Evolutionary conservation across 108 stramenopile genomes (phyloP).

Genomic region (Cyclostephanos tholiformis): DNA sequence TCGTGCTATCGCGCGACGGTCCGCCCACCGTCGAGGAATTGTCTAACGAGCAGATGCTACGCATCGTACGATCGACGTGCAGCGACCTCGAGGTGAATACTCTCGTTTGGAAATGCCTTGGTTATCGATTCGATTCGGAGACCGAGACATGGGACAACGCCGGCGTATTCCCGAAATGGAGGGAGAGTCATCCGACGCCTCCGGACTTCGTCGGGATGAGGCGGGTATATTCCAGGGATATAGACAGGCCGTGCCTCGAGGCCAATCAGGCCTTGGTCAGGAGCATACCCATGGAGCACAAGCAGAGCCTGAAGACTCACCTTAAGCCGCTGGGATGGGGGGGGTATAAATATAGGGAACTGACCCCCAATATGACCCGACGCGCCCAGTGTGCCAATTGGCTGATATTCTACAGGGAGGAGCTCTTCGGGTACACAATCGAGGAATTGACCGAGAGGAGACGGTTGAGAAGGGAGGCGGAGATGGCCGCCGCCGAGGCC

Average conservation of each 20-base stretch:
- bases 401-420: constrained; percentile 86
- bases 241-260: constrained; percentile 76
- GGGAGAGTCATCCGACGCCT: constrained; percentile 82
- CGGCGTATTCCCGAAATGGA: constrained; percentile 91
- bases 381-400: constrained; percentile 94
- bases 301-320: constrained; percentile 76
- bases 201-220: constrained; percentile 94
- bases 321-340: constrained; percentile 85
- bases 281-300: constrained; percentile 80
- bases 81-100: constrained; percentile 91
- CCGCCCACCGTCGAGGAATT: constrained; percentile 75
- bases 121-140: constrained; percentile 76
- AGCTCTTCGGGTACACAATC: constrained; percentile 85
- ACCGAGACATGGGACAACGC: constrained; percentile 63
- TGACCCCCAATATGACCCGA: constrained; percentile 96
- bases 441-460: constrained; percentile 78
- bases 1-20: constrained; percentile 66
- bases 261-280: constrained; percentile 79
- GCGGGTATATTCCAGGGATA: constrained; percentile 81
- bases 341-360: constrained; percentile 79
- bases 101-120: constrained; percentile 94
- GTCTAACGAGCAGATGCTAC: constrained; percentile 77
- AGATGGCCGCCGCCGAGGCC: constrained; percentile 44
- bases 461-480: constrained; percentile 62
- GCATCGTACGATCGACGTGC: constrained; percentile 69